A percentile compares a stretch with the other conserved stretches of the same genome.
Evolutionary conservation across 2,329 filamentous ascomycete genomes (phyloP).

Genomic region (Colletotrichum sp.): DNA sequence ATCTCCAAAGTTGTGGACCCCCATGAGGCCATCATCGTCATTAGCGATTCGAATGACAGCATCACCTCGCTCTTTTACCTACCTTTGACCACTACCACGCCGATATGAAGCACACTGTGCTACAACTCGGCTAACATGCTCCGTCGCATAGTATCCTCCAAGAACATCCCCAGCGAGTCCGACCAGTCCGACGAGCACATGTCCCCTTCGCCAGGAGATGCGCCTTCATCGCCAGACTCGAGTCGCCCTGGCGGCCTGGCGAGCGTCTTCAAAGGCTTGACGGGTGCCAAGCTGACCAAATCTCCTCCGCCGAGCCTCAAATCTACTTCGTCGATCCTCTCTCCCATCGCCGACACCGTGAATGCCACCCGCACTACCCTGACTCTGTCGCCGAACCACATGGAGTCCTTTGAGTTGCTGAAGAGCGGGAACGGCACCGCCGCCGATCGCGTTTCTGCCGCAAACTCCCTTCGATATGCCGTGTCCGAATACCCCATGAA

Average conservation of each 20-base stretch:
- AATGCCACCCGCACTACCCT: slow-evolving; percentile 44
- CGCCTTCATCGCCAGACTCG: slow-evolving; percentile 58
- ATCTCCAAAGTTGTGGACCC: not conserved
- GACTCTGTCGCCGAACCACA: slow-evolving; percentile 56
- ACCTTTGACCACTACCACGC: not conserved
- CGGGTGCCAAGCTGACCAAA: slow-evolving; percentile 59
- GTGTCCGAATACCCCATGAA: slow-evolving; percentile 65
- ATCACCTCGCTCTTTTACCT: not conserved
- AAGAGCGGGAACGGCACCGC: slow-evolving; percentile 49
- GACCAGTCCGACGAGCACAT: slow-evolving; percentile 52
- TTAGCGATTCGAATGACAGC: not conserved
- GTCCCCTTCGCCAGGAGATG: slow-evolving; percentile 66
- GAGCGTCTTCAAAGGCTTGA: slow-evolving; percentile 68
- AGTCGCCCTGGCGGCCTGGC: slow-evolving; percentile 62
- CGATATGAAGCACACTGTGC: slow-evolving; percentile 4
- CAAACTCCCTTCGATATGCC: slow-evolving; percentile 59
- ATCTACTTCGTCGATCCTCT: slow-evolving; percentile 37
- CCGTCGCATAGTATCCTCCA: slow-evolving; percentile 15
- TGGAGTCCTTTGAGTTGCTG: slow-evolving; percentile 60
- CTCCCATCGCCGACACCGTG: slow-evolving; percentile 49
- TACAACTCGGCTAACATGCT: slow-evolving; percentile 18
- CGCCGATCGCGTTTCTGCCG: slow-evolving; percentile 61
- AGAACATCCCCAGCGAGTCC: not conserved
- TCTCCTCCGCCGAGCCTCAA: slow-evolving; percentile 50
- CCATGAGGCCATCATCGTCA: not conserved